phyloP scores from a whole-genome alignment of 371 early-diverging fungal species.

The Mucor plumbeus region DNA sequence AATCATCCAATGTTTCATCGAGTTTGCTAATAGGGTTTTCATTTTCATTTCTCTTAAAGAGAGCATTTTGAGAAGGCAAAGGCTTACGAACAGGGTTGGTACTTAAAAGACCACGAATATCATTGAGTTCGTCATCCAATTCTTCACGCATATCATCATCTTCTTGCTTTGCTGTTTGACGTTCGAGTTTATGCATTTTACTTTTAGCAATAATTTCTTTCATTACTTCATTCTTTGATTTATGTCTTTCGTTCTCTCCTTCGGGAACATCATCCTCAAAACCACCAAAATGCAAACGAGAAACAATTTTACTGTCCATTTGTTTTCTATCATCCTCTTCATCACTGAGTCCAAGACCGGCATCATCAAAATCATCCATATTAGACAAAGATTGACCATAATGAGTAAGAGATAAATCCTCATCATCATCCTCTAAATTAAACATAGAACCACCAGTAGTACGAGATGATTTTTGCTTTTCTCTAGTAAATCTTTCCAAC shows the following conservation, averaged over 20 bases:
- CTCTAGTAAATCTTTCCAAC: conserved; percentile 91
- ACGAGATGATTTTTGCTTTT: conserved; percentile 63
- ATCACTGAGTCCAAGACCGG: conserved; percentile 67
- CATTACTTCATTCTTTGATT: conserved; percentile 93
- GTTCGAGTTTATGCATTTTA: conserved; percentile 89
- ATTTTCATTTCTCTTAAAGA: conserved; percentile 42
- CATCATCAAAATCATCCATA: conserved; percentile 82
- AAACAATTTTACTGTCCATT: conserved; percentile 75
- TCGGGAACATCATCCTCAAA: conserved; percentile 63
- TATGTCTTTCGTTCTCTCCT: conserved; percentile 62
- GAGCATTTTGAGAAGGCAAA: conserved; percentile 48
- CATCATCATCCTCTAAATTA: conserved; percentile 83
- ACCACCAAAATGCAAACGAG: conserved; percentile 87
- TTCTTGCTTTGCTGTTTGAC: conserved; percentile 83
- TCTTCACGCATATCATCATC: conserved; percentile 78
- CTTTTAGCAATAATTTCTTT: conserved; percentile 96
- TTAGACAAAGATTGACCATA: conserved; percentile 87
- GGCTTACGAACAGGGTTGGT: conserved; percentile 46
- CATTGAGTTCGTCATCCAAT: conserved; percentile 88
- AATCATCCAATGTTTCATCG: conserved; percentile 39
- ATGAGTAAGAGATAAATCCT: conserved; percentile 78
- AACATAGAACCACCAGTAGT: conserved; percentile 56
- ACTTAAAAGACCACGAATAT: conserved; percentile 75
- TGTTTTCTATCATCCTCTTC: conserved; percentile 61
- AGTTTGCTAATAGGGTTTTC: conserved; percentile 24